Evolutionary conservation across 2,329 filamentous ascomycete genomes (phyloP).

Genomic region (Arthrobotrys sphaeroides): DNA sequence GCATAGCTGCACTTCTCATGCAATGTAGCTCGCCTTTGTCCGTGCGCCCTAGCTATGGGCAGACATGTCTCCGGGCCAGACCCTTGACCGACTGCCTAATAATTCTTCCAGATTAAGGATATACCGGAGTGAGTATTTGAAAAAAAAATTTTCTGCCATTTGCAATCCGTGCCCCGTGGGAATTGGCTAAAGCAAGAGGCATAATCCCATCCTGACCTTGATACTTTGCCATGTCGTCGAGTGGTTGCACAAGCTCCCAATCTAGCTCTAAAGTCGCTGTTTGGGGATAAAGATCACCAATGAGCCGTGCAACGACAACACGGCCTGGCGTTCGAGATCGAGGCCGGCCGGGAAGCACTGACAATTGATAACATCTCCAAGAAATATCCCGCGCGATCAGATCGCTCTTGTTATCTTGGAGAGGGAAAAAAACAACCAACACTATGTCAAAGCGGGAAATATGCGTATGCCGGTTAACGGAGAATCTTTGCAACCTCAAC

Average conservation of each 20-base stretch:
- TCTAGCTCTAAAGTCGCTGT: not conserved
- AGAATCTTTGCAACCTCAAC: not conserved
- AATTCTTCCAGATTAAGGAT: constrained; percentile 33
- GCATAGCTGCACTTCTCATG: constrained; percentile 16
- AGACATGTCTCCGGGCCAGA: not conserved
- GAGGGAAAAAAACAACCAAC: not conserved
- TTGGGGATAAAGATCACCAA: not conserved
- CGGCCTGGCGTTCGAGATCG: not conserved
- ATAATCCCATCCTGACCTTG: not conserved
- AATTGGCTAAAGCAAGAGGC: constrained; percentile 11
- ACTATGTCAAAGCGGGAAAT: not conserved
- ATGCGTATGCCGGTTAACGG: not conserved
- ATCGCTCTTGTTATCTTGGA: not conserved
- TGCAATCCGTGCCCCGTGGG: not conserved
- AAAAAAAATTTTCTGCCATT: not conserved
- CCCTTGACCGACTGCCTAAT: constrained; percentile 20
- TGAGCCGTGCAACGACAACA: constrained; percentile 4
- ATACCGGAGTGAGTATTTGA: not conserved
- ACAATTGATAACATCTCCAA: not conserved
- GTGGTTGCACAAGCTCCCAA: constrained; percentile 9
- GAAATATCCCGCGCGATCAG: not conserved
- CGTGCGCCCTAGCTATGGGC: constrained; percentile 40
- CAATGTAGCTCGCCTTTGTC: constrained; percentile 50
- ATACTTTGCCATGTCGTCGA: not conserved
- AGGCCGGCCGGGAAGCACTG: too few species aligned